These are phyloP conservation scores for Setaria viridis DNA, from an alignment of 202 grass and related monocot species.

Conservation along the genomic window DNA sequence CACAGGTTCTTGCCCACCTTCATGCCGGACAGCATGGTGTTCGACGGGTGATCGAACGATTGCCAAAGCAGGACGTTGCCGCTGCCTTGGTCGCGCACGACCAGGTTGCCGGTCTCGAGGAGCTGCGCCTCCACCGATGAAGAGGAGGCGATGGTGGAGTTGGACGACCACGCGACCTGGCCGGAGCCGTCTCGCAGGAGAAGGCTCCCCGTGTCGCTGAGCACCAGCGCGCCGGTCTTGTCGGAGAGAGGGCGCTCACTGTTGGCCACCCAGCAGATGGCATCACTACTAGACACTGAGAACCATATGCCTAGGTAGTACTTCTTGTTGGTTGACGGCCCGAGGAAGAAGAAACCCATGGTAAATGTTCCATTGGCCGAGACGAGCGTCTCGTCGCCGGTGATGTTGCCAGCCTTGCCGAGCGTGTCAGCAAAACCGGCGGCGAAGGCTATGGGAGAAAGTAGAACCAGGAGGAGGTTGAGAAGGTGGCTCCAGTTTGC, in stretches of 20 bases:
- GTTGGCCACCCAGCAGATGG: constrained; percentile 56
- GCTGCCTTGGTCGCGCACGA: constrained; percentile 13
- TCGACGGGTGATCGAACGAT: not conserved
- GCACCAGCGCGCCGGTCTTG: not conserved
- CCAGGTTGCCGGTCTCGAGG: constrained; percentile 47
- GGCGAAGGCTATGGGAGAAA: not conserved
- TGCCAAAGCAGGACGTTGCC: not conserved
- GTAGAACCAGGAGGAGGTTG: not conserved
- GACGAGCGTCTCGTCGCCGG: not conserved
- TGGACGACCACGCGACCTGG: not conserved
- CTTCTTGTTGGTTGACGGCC: constrained; percentile 41
- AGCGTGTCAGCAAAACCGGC: not conserved
- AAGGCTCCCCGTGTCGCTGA: not conserved
- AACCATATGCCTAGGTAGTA: constrained; percentile 64
- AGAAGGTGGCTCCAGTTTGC: not conserved
- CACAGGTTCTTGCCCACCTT: constrained; percentile 19
- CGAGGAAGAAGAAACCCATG: constrained; percentile 58
- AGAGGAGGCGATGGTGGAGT: not conserved
- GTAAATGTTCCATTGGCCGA: constrained; percentile 33
- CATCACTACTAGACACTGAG: constrained; percentile 7
- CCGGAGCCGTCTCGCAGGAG: not conserved
- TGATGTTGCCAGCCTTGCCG: not conserved
- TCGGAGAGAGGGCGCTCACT: constrained; percentile 19
- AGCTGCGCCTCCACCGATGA: not conserved
- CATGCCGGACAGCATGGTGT: constrained; percentile 20